phyloP scores from a whole-genome alignment of 352 stramenopile genomes.

The Globisporangium paroecandrum region DNA sequence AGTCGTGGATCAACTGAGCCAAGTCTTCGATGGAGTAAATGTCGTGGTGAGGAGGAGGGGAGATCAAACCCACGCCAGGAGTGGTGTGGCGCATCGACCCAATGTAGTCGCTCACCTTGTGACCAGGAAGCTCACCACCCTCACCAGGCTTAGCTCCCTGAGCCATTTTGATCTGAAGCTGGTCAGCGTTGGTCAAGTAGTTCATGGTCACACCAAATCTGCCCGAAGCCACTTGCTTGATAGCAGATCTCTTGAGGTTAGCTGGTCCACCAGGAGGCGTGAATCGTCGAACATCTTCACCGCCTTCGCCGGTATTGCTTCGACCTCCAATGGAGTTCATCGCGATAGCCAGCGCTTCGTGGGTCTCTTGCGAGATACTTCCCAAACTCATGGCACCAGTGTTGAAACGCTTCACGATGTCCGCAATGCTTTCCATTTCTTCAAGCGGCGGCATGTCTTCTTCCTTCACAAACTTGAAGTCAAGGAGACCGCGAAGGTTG shows the following conservation, averaged over 20 bases:
- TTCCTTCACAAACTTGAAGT: constrained; percentile 92
- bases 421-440: constrained; percentile 89
- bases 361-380: constrained; percentile 94
- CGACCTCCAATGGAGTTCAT: constrained; percentile 94
- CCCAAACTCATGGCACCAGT: constrained; percentile 96
- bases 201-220: constrained; percentile 96
- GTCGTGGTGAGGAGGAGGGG: constrained; percentile 95
- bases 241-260: constrained; percentile 83
- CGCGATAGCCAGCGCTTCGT: constrained; percentile 93
- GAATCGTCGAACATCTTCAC: constrained; percentile 89
- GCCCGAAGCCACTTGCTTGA: constrained; percentile 95
- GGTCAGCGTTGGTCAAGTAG: constrained; percentile 96
- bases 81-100: constrained; percentile 95
- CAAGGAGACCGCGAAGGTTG: constrained; percentile 92
- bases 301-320: constrained; percentile 96
- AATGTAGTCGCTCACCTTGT: constrained; percentile 97
- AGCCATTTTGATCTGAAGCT: constrained; percentile 99
- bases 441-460: constrained; percentile 86
- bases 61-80: constrained; percentile 94
- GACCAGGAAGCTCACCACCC: constrained; percentile 94
- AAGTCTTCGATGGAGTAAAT: constrained; percentile 99
- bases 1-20: constrained; percentile 96
- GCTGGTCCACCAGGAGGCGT: constrained; percentile 33
- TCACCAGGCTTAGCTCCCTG: constrained; percentile 96
- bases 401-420: constrained; percentile 97